A percentile compares a stretch with the other conserved stretches of the same genome.
These are phyloP conservation scores for Populus euphratica DNA, from an alignment of 345 rosid genomes.

Conservation along the genomic window DNA sequence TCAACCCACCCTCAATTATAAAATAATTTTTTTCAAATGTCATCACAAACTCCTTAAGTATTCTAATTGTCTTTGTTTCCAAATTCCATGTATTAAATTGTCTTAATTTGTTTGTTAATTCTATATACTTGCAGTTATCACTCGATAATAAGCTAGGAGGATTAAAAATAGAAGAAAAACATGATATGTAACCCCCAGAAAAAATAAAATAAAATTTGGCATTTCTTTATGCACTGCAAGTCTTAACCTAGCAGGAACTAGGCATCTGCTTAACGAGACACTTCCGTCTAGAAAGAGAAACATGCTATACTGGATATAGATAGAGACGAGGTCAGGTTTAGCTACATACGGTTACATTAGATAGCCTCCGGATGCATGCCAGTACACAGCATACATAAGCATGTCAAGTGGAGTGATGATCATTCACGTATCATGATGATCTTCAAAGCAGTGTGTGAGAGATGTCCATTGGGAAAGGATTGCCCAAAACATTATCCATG, in stretches of 20 bases:
- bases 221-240: background rate
- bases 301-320: background rate
- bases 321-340: background rate
- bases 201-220: background rate
- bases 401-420: background rate
- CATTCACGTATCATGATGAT: background rate
- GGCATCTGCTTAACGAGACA: background rate
- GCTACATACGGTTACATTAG: background rate
- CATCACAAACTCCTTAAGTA: too few relatives aligned
- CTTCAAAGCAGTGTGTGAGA: slow-evolving; percentile 50
- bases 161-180: background rate
- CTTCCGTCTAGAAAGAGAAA: background rate
- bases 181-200: background rate
- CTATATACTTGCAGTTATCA: too few relatives aligned
- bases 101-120: too few relatives aligned
- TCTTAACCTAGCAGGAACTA: background rate
- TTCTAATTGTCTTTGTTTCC: too few relatives aligned
- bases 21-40: too few relatives aligned
- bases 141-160: too few relatives aligned
- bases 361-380: background rate
- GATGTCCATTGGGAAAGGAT: slow-evolving; percentile 78
- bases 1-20: too few relatives aligned
- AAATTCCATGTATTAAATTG: too few relatives aligned
- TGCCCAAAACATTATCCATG: slow-evolving; percentile 69
- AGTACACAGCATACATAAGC: background rate